Base-by-base conservation (phyloP, 768 basidiomycete genomes). In the Baorangia bicolor region DNA sequence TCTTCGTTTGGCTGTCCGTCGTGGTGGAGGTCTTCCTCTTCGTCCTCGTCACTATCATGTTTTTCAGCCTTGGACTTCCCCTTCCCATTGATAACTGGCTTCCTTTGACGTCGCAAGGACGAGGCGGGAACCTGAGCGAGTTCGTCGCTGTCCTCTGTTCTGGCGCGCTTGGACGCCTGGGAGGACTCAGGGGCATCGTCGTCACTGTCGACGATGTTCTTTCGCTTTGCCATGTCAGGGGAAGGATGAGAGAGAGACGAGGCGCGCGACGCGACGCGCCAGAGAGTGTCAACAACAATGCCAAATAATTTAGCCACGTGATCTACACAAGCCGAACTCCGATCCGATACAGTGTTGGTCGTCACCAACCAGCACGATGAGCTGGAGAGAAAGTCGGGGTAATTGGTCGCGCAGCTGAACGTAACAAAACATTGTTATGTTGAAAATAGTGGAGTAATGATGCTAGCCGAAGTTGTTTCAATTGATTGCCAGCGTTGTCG, bases 211-310 rank as follows among this genome's bases (percentile, higher is more conserved):
- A 63, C 65, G 2, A 62, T 55, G 9, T 76, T 76, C 57, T 77
- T 79, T 56, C 85, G 80, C 69, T 87, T 87, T 10, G 76, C 72
- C 86, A 87, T 87, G 58, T 21, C 18, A 43, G 45, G 37, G 37
- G 20, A 21, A 41, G 35, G 14, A 33, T n/a, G 48, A 34, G 48
- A n/a, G 41, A 34, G 31, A 56, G 57, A 59, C 57, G 57, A 30
- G 44, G 59, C 34, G 13, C 59, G 57, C 57, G 73, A 71, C 73
- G 73, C 71, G 71, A 62, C 65, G 54, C 61, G 53, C 34, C 33
- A 42, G 1, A 30, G 44, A 42, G 42, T 10, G 37, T 47, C 47
- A 70, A 63, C 47, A 70, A 63, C 16, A 68, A 53, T 21, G 45
- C 38, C 70, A 70, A 68, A 70, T 11, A 71, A 55, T 13, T 0